A percentile compares a stretch with the other conserved stretches of the same genome.
Evolutionary conservation across 768 basidiomycete genomes (phyloP).

Genomic region (Kwoniella europaea): DNA sequence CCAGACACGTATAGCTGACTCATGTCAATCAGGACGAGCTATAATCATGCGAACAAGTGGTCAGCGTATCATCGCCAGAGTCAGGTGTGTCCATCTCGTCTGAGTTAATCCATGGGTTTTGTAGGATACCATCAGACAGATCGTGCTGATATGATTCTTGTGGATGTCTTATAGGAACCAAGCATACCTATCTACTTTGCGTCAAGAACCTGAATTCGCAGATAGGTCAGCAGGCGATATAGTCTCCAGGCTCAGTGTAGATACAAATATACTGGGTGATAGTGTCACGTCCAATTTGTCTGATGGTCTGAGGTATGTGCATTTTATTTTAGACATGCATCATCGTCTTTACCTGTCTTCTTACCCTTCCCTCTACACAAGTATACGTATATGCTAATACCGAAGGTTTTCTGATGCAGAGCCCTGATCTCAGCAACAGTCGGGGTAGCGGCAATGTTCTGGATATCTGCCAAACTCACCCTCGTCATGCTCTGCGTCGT

Average conservation of each 20-base stretch:
- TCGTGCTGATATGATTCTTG: neutral
- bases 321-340: too few species aligned
- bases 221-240: conserved; percentile 93
- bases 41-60: conserved; percentile 79
- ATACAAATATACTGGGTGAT: conserved; percentile 88
- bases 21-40: conserved; percentile 41
- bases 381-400: neutral
- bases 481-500: conserved; percentile 91
- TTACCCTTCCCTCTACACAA: too few species aligned
- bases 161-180: conserved; percentile 63
- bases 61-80: conserved; percentile 85
- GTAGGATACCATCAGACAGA: neutral
- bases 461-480: conserved; percentile 77
- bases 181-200: conserved; percentile 80
- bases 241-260: conserved; percentile 83
- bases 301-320: conserved; percentile 61
- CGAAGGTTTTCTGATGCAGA: conserved; percentile 60
- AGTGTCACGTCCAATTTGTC: conserved; percentile 62
- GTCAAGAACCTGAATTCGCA: conserved; percentile 90
- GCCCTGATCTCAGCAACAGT: conserved; percentile 92
- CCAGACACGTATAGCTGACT: neutral
- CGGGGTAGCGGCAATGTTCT: conserved; percentile 95
- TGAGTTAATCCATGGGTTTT: too few species aligned
- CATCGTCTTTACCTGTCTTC: too few species aligned
- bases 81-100: conserved; percentile 31